These are phyloP conservation scores for Colletotrichum camelliae DNA, from an alignment of 2,329 filamentous ascomycete genomes.

Conservation along the genomic window DNA sequence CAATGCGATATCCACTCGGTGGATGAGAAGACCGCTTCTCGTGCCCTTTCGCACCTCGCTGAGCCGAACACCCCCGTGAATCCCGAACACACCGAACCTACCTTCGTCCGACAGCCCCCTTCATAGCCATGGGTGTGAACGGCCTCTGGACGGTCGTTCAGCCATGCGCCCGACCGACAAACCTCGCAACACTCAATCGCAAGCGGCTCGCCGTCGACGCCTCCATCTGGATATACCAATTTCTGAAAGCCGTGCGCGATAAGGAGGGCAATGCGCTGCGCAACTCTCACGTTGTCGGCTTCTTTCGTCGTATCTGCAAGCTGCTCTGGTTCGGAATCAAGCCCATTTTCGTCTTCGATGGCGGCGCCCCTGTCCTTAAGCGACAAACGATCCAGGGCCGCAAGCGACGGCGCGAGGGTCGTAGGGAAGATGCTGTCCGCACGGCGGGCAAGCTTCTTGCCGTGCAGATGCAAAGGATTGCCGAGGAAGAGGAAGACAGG, in stretches of 20 bases:
- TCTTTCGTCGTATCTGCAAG: conserved; percentile 98
- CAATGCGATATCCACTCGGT: conserved; percentile 1
- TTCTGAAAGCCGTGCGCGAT: conserved; percentile 97
- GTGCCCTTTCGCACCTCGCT: neutral
- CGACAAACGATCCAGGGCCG: conserved; percentile 84
- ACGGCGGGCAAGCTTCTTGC: conserved; percentile 92
- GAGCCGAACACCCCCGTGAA: conserved; percentile 12
- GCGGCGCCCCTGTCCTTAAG: conserved; percentile 89
- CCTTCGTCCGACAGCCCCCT: neutral
- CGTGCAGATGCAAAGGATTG: conserved; percentile 89
- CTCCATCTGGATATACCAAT: conserved; percentile 99
- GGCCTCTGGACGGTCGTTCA: conserved; percentile 96
- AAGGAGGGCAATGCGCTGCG: conserved; percentile 97
- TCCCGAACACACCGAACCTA: neutral
- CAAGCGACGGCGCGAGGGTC: conserved; percentile 81
- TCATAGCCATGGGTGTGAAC: conserved; percentile 85
- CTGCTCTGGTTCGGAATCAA: conserved; percentile 95
- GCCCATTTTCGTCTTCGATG: conserved; percentile 98
- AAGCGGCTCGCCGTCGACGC: conserved; percentile 97
- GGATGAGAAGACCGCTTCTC: conserved; percentile 23
- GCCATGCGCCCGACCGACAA: conserved; percentile 93
- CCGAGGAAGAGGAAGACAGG: conserved; percentile 81
- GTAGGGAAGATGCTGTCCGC: conserved; percentile 88
- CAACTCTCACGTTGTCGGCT: conserved; percentile 95
- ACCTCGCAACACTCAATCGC: conserved; percentile 93